Conservation (phyloP, 1,284 basidiomycete species). For the Malassezia japonica region DNA sequence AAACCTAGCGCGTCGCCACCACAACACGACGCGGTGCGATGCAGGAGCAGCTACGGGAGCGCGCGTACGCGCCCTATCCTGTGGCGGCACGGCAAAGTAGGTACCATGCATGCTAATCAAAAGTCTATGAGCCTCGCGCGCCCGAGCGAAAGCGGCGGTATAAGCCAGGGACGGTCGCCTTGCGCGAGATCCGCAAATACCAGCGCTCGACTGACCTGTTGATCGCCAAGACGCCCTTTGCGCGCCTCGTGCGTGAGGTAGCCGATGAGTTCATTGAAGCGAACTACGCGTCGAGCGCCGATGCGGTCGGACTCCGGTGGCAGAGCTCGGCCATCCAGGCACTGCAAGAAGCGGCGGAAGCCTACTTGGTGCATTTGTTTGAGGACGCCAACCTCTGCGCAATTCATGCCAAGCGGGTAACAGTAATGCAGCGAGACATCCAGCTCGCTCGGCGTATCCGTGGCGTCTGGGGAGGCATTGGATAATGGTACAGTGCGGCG, state of each 20-base stretch:
- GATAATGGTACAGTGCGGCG: conserved; percentile 17
- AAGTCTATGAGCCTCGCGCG: neutral
- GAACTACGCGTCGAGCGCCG: conserved; percentile 34
- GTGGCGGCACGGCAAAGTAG: neutral
- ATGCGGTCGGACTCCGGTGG: conserved; percentile 40
- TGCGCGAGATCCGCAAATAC: conserved; percentile 46
- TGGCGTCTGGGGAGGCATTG: conserved; percentile 46
- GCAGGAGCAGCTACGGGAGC: neutral
- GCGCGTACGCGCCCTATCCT: neutral
- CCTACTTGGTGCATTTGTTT: conserved; percentile 44
- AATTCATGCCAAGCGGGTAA: conserved; percentile 43
- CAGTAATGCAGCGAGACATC: conserved; percentile 47
- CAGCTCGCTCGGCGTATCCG: conserved; percentile 44
- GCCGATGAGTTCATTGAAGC: conserved; percentile 41
- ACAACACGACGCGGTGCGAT: neutral
- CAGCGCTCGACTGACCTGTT: conserved; percentile 46
- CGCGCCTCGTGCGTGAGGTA: conserved; percentile 43
- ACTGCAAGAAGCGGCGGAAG: conserved; percentile 47
- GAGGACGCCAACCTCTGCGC: conserved; percentile 48
- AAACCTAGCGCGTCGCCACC: neutral
- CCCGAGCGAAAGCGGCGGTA: conserved; percentile 24
- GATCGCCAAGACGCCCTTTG: conserved; percentile 45
- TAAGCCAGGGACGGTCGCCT: conserved; percentile 44
- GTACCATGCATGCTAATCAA: neutral
- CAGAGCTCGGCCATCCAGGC: conserved; percentile 45